These are phyloP conservation scores for Psidium friedrichsthalianum DNA, from an alignment of 345 rosid genomes.

Conservation along the genomic window DNA sequence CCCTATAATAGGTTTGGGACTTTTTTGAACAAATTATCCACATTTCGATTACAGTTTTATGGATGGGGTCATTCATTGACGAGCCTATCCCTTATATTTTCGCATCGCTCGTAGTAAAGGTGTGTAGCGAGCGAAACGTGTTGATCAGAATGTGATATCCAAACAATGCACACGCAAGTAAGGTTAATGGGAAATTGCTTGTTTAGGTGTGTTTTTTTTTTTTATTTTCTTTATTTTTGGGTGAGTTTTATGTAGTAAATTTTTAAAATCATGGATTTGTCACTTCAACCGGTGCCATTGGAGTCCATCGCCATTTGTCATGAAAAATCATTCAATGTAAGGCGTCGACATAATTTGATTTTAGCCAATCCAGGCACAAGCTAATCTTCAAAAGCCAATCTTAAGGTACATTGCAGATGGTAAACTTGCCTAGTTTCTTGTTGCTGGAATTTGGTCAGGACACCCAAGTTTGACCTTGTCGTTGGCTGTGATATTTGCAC, in stretches of 20 bases:
- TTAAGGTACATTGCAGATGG: not conserved
- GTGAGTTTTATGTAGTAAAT: not conserved
- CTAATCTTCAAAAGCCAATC: not conserved
- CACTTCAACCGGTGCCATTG: not conserved
- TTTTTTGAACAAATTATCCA: no score
- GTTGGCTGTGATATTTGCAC: not conserved
- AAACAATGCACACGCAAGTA: not conserved
- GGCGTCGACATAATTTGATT: not conserved
- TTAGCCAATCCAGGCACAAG: not conserved
- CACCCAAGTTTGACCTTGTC: not conserved
- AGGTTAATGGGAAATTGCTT: not conserved
- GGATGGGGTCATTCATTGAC: no score
- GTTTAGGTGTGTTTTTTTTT: not conserved
- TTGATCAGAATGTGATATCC: accelerated
- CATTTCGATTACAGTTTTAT: no score
- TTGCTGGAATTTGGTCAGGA: not conserved
- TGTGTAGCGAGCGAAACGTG: not conserved
- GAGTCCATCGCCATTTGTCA: not conserved
- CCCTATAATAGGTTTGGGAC: no score
- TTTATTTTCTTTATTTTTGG: not conserved
- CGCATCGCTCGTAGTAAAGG: accelerated
- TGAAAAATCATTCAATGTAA: not conserved
- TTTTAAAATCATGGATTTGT: not conserved
- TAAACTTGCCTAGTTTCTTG: not conserved
- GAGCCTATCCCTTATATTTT: not conserved